Evolutionary conservation across 371 early-diverging fungal species (phyloP).

Genomic region (Zopfochytrium polystomum): DNA sequence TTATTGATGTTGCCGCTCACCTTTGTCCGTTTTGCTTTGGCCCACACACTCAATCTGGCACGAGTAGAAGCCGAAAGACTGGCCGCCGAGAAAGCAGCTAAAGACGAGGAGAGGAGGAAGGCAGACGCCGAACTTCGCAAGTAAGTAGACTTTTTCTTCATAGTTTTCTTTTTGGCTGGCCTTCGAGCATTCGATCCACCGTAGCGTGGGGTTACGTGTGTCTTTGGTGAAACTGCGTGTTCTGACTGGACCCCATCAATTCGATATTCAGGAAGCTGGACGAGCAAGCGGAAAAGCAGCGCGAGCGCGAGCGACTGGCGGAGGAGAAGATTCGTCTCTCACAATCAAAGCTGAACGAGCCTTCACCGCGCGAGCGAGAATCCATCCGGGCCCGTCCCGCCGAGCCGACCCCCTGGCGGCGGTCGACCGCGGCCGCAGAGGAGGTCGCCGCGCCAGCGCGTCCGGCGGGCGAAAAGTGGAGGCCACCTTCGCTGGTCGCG

Average conservation of each 20-base stretch:
- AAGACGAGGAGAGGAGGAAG: conserved; percentile 26
- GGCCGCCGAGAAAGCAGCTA: conserved; percentile 19
- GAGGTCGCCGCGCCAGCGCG: neutral
- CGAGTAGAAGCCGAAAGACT: conserved; percentile 26
- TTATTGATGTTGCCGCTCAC: no score
- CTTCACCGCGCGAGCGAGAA: conserved; percentile 27
- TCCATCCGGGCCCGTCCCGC: conserved; percentile 10
- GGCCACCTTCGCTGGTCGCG: neutral
- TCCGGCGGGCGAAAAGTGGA: neutral
- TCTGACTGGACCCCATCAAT: neutral
- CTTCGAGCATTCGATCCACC: no score
- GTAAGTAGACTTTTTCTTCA: conserved; percentile 17
- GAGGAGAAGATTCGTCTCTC: conserved; percentile 32
- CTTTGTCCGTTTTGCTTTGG: no score
- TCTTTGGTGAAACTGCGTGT: no score
- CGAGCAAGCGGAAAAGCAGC: conserved; percentile 37
- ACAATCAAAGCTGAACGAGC: no score
- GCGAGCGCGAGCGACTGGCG: conserved; percentile 33
- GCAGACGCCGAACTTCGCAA: conserved; percentile 31
- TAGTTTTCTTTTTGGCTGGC: neutral
- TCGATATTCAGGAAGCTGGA: conserved; percentile 35
- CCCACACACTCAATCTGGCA: no score
- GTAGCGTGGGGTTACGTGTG: no score
- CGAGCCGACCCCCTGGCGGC: conserved; percentile 16
- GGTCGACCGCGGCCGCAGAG: neutral